Evolutionary conservation across 2,329 filamentous ascomycete genomes (phyloP).

Genomic region (Epichloe sibirici): DNA sequence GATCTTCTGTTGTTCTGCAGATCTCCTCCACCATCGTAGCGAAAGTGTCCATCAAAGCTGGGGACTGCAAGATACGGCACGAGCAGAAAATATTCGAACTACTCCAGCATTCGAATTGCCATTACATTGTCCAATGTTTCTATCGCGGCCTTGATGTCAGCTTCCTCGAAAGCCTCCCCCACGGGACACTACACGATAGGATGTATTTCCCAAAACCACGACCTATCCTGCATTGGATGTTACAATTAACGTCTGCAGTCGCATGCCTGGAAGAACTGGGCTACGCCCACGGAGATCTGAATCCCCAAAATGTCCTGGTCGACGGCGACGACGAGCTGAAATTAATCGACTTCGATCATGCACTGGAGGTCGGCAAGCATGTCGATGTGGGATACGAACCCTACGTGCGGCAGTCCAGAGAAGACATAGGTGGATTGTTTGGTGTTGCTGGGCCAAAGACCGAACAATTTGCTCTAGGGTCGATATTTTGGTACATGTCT

Average conservation of each 20-base stretch:
- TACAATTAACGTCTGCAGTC: conserved; percentile 7
- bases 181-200: conserved; percentile 9
- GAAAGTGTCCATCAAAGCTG: conserved; percentile 9
- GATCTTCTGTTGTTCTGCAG: conserved; percentile 10
- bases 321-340: conserved; percentile 8
- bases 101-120: conserved; percentile 5
- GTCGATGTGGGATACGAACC: conserved; percentile 12
- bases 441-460: conserved; percentile 8
- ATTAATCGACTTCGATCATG: conserved; percentile 12
- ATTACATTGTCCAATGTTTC: conserved; percentile 7
- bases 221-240: conserved; percentile 9
- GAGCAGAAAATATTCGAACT: conserved; percentile 10
- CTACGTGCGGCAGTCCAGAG: conserved; percentile 9
- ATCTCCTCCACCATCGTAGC: conserved; percentile 9
- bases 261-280: conserved; percentile 9
- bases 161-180: conserved; percentile 8
- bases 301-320: conserved; percentile 11
- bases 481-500: conserved; percentile 11
- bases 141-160: conserved; percentile 7
- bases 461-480: conserved; percentile 12
- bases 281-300: conserved; percentile 10
- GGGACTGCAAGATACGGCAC: conserved; percentile 7
- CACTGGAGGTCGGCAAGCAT: conserved; percentile 1
- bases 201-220: background rate
- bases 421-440: conserved; percentile 2